Evolutionary conservation across 345 rosid species (phyloP), one percentile per base, ranked within the genome.

Genomic region (Raphanus sativus): DNA sequence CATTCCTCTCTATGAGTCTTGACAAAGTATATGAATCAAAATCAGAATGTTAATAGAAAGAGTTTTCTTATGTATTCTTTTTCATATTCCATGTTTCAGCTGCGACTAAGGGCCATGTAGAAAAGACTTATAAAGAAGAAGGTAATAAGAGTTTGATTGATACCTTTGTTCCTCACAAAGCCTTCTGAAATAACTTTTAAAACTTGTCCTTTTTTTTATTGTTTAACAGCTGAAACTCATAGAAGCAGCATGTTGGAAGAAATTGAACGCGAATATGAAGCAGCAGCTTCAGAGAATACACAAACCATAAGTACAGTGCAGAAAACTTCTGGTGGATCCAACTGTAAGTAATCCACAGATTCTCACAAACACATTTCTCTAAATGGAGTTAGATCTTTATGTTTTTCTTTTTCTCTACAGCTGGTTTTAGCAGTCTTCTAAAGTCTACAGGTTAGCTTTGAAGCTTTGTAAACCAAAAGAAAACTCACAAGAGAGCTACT

Each of bases 241-340:
- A 74, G 75, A 74, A 15, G 13, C 11, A 30, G 28, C 65, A 74
- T 80, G 79, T 38, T 80, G 79, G 79, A 75, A 24, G 79, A 17
- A 61, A 24, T 80, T 48, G 82, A 80, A 64, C 68, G 62, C 8
- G 82, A 79, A 38, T 79, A 36, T 69, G 75, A 74, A 74, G 82
- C 62, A 77, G 59, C n/a, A n/a, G n/a, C n/a, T n/a, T n/a, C 72
- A 56, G 71, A 56, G n/a, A n/a, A n/a, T 71, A 1, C 72, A 0
- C 17, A 52, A 77, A 58, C 81, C 30, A 59, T 42, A 28, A 71
- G 6, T 70, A 9, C 17, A 29, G 66, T 13, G 6, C 61, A 71
- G n/a, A 71, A 56, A 42, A 42, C 67, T 77, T 30, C 16, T 58
- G 62, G 16, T 3, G 76, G 62, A 65, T 21, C 25, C 50, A 77